Evolutionary conservation across 1,284 basidiomycete species (phyloP), one percentile per base, ranked within the genome.

Genomic region (Megacollybia platyphylla): DNA sequence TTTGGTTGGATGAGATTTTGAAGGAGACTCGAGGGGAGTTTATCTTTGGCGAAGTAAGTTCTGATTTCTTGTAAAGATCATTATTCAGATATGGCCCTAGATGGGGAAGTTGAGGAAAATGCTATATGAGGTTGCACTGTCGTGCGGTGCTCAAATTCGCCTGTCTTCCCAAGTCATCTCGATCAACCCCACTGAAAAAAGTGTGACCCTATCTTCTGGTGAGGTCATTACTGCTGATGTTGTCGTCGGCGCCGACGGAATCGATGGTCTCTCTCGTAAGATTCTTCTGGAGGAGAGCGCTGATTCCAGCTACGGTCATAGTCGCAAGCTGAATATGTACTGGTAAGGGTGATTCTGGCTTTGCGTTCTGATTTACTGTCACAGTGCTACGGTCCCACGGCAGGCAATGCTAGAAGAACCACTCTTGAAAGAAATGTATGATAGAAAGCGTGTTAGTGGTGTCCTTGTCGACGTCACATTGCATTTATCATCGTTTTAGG

Each of bases 11-110:
- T 41, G 73, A 76, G 46, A 56, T 79, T 44, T 54, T 80, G 24
- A 52, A 57, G 31, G 77, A 77, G 46, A 65, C 71, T 0, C 64
- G 71, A 4, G 77, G 76, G 0, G 65, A 71, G 17, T 79, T 70
- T 51, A 53, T 72, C 17, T 62, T 70, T 38, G 55, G 64, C n/a
- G 62, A 66, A 46, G 77, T 77, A 49, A 43, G 71, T 62, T 39
- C 6, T 31, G 15, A 34, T 41, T 38, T 26, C 27, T 9, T 11
- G 20, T 44, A 8, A 15, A 15, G 9, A 7, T n/a, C 17, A 18
- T 40, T 30, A 32, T 13, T 18, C 13, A 31, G n/a, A 11, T 36
- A 36, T 11, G 28, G 41, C 38, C 44, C 54, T 44, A 40, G 39
- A n/a, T 40, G 15, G 27, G 39, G 34, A 51, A 52, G 31, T 32